phyloP scores from a whole-genome alignment of 176 grass and related monocot genomes.

The Aechmea fasciata region DNA sequence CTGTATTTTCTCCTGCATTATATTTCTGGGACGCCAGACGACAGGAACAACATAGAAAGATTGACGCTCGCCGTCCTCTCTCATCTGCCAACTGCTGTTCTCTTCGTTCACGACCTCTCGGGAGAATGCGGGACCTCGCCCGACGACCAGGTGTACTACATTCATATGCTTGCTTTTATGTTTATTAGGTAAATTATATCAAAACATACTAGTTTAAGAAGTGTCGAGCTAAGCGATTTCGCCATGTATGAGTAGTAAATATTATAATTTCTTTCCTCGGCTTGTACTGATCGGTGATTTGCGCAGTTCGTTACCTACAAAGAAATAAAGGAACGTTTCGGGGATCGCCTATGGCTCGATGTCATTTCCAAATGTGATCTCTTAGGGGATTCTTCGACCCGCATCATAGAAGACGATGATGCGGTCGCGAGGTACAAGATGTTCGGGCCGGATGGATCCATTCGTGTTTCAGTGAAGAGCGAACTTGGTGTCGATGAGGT shows the following conservation, averaged over 20 bases:
- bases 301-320: constrained; percentile 63
- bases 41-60: constrained; percentile 93
- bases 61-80: constrained; percentile 78
- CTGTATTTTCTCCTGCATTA: not conserved
- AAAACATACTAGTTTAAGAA: not conserved
- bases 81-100: constrained; percentile 70
- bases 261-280: not conserved
- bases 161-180: not conserved
- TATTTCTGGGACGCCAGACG: constrained; percentile 35
- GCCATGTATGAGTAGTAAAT: too few relatives aligned
- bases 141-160: constrained; percentile 49
- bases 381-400: constrained; percentile 27
- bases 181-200: not conserved
- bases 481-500: constrained; percentile 62
- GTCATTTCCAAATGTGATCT: constrained; percentile 91
- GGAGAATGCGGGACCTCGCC: constrained; percentile 76
- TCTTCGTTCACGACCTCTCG: constrained; percentile 86
- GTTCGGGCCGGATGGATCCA: constrained; percentile 52
- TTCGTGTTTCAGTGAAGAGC: constrained; percentile 48
- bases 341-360: constrained; percentile 64
- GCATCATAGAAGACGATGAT: constrained; percentile 16
- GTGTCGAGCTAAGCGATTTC: too few relatives aligned
- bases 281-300: not conserved
- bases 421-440: constrained; percentile 41
- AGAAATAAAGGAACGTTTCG: constrained; percentile 64